phyloP scores from a whole-genome alignment of 306 rosid species.

The Cucumis melo region DNA sequence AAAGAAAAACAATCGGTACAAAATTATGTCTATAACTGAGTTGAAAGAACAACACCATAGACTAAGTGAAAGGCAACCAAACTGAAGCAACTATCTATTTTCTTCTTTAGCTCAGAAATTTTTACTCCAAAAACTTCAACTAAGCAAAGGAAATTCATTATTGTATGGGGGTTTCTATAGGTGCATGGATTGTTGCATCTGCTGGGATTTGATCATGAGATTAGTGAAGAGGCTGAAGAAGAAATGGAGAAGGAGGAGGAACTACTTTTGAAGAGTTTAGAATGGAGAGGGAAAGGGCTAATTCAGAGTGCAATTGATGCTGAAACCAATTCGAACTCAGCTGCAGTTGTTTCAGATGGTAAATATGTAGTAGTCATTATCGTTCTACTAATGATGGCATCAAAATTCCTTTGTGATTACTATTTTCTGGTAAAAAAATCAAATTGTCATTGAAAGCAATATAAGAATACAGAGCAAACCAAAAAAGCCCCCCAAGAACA shows the following conservation, averaged over 20 bases:
- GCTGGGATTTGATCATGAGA: conserved; percentile 83
- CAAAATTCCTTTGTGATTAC: neutral
- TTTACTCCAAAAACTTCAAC: neutral
- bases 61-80: neutral
- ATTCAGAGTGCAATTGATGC: conserved; percentile 60
- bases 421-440: too few relatives aligned
- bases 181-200: conserved; percentile 93
- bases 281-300: conserved; percentile 83
- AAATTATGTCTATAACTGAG: neutral
- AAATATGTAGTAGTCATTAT: conserved; percentile 3
- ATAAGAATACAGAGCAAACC: too few relatives aligned
- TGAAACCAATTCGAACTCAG: conserved; percentile 24
- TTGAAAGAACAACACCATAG: neutral
- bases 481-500: too few relatives aligned
- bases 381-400: neutral
- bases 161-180: conserved; percentile 22
- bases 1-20: neutral
- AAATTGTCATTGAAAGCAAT: too few relatives aligned
- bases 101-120: neutral
- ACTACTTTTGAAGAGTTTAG: conserved; percentile 52
- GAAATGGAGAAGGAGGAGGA: conserved; percentile 94
- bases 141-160: neutral
- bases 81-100: neutral
- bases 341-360: conserved; percentile 35
- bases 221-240: conserved; percentile 67